Evolutionary conservation across 768 basidiomycete species (phyloP), one percentile per base, ranked within the genome.

Genomic region (Leccinellum rugosiceps): DNA sequence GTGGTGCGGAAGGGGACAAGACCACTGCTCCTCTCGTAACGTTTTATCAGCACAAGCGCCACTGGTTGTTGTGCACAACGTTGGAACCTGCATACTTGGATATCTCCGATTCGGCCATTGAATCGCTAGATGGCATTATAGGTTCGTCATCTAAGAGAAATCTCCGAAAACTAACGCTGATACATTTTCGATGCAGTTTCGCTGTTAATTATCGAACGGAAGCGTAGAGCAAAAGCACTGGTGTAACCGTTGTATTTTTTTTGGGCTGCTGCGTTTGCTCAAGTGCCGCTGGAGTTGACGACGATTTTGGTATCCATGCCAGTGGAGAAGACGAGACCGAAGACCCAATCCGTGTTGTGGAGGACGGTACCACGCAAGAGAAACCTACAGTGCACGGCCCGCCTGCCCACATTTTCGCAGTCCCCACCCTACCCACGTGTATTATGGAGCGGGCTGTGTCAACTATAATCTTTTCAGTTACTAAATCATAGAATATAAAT

Each of bases 1-100:
- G 57, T 28, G 59, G 52, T 15, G 46, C 66, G 8, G 68, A 69
- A 3, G 72, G 51, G 48, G 63, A 1, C 55, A 67, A 50, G 62
- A 70, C 52, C 17, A 58, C 56, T 25, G 60, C 65, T 23, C 68
- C 75, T 1, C 63, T 78, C 13, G 78, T 69, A 4, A 68, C 70
- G 10, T 77, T 71, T 58, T 64, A 71, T 55, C 66, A 58, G 44
- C 68, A 76, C 59, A 72, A 68, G 56, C 70, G 77, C 3, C 70
- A 69, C 56, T 45, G 73, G 56, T 57, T 66, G 35, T 64, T 78
- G 3, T 66, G 75, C 13, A 63, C 65, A 51, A 72, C 77, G 61
- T 75, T 72, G 32, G 66, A 72, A 31, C 57, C 70, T 10, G 74
- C 76, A 34, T 75, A 72, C 56, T 46, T 77, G 34, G 76, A 77